These are phyloP conservation scores for Harrya chromipes DNA, from an alignment of 768 basidiomycete genomes.

Conservation along the genomic window DNA sequence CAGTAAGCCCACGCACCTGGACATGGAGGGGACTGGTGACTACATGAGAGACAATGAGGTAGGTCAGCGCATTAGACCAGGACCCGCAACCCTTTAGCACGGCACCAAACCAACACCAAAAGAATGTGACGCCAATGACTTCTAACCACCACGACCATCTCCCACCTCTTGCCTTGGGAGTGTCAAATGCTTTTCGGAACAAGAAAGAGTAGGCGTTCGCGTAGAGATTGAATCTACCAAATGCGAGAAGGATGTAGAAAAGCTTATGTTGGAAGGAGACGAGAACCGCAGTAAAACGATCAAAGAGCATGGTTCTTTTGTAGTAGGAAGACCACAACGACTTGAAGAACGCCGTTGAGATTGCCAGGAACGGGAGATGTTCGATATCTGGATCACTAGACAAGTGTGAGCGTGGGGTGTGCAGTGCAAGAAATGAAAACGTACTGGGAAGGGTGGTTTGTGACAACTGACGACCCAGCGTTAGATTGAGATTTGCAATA, in stretches of 20 bases:
- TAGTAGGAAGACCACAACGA: conserved; percentile 94
- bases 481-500: conserved; percentile 1
- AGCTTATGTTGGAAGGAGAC: conserved; percentile 84
- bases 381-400: conserved; percentile 79
- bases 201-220: conserved; percentile 80
- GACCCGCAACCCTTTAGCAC: conserved; percentile 69
- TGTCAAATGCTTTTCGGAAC: conserved; percentile 60
- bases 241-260: conserved; percentile 86
- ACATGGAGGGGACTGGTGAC: conserved; percentile 90
- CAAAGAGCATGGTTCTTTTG: conserved; percentile 80
- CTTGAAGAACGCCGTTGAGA: conserved; percentile 81
- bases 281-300: conserved; percentile 60
- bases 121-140: conserved; percentile 69
- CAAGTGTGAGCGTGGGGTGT: conserved; percentile 8
- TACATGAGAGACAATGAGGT: conserved; percentile 81
- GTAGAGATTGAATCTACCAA: conserved; percentile 96
- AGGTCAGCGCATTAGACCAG: conserved; percentile 67
- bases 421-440: conserved; percentile 21
- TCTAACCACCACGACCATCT: conserved; percentile 81
- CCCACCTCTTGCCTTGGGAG: conserved; percentile 61
- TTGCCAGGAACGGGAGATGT: conserved; percentile 92
- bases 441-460: conserved; percentile 96
- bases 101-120: conserved; percentile 83
- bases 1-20: conserved; percentile 57
- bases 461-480: conserved; percentile 60